These are phyloP conservation scores for Ascocoryne sarcoides DNA, from an alignment of 2,329 filamentous ascomycete genomes.

Conservation along the genomic window DNA sequence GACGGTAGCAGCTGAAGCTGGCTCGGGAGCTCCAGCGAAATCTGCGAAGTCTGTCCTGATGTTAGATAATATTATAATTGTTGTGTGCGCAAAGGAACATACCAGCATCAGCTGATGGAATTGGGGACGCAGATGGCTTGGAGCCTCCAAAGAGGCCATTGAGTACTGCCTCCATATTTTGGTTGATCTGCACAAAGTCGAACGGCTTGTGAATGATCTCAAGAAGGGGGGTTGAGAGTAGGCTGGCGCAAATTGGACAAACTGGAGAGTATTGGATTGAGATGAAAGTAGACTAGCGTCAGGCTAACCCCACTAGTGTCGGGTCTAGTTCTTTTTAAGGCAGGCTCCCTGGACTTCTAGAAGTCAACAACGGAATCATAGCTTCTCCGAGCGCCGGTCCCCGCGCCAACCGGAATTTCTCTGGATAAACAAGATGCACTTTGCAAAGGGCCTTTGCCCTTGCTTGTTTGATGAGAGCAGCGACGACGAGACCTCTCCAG, in stretches of 20 bases:
- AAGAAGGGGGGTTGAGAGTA: neutral
- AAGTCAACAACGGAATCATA: neutral
- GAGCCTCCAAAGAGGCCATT: constrained; percentile 60
- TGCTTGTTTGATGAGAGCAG: neutral
- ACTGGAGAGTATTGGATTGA: too few species aligned
- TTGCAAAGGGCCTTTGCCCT: neutral
- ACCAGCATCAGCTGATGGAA: constrained; percentile 54
- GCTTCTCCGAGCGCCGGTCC: too few species aligned
- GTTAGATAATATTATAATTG: neutral
- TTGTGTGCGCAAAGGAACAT: constrained; percentile 28
- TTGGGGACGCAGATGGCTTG: constrained; percentile 47
- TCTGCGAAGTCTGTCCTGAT: constrained; percentile 76
- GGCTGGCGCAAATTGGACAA: neutral
- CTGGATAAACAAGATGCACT: too few species aligned
- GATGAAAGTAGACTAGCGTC: too few species aligned
- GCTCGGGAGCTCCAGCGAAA: constrained; percentile 72
- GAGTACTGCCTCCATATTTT: constrained; percentile 27
- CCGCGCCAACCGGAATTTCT: too few species aligned
- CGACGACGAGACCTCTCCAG: neutral
- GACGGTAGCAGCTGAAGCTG: constrained; percentile 43
- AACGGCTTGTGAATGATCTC: neutral
- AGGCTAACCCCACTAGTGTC: too few species aligned
- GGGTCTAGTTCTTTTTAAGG: too few species aligned
- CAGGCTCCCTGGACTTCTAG: too few species aligned
- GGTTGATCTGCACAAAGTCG: constrained; percentile 3